A percentile compares a stretch with the other conserved stretches of the same genome.
phyloP scores from a whole-genome alignment of 139 green algal species.

The Volvox africanus region DNA sequence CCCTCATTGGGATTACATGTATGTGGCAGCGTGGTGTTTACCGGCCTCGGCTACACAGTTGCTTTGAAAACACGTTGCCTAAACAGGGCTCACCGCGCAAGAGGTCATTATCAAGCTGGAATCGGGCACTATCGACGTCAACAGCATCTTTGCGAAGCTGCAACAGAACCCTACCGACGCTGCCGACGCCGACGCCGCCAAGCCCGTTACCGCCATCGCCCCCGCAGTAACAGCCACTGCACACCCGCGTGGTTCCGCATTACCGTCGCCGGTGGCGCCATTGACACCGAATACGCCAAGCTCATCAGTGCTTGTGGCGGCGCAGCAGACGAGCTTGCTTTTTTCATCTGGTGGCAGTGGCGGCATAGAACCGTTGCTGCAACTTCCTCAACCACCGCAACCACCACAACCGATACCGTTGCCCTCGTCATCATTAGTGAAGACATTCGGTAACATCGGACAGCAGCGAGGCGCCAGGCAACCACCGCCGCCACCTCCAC shows the following conservation, averaged over 20 bases:
- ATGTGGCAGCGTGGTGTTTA: too few species aligned
- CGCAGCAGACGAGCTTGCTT: background rate
- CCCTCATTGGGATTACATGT: too few species aligned
- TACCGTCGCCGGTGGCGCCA: background rate
- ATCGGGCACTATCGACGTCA: slow-evolving; percentile 50
- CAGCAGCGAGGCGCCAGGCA: too few species aligned
- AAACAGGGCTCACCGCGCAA: slow-evolving; percentile 53
- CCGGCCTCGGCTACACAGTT: too few species aligned
- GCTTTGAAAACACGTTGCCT: background rate
- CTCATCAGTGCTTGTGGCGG: background rate
- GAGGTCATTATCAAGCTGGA: slow-evolving; percentile 64
- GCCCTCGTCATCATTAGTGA: background rate
- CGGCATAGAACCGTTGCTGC: background rate
- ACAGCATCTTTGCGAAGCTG: slow-evolving; percentile 30
- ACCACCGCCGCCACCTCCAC: too few species aligned
- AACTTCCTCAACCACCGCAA: background rate
- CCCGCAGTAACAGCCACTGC: background rate
- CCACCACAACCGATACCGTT: too few species aligned
- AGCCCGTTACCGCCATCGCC: background rate
- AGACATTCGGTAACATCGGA: background rate
- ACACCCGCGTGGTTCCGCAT: background rate
- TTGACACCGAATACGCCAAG: background rate
- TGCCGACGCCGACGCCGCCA: background rate
- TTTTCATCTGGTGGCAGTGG: background rate
- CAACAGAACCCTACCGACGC: background rate